Conservation (phyloP, 139 green algal species). For the Zygnema circumcarinatum region DNA sequence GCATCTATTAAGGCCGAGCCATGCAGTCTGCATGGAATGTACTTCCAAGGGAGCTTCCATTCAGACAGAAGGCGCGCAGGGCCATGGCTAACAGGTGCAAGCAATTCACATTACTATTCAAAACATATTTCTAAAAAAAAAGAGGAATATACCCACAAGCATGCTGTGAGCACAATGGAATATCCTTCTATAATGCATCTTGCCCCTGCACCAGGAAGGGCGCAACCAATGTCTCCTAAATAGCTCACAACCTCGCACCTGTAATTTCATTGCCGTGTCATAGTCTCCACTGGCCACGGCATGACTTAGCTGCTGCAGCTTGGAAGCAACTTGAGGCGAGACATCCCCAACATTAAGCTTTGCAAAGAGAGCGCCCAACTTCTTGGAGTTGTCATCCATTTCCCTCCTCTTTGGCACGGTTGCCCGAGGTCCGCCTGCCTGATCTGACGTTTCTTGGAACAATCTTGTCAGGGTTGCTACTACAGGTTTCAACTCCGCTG, state of each 20-base stretch:
- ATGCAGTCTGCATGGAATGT: neutral
- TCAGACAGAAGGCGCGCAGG: neutral
- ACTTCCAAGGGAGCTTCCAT: neutral
- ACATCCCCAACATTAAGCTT: slow-evolving; percentile 84
- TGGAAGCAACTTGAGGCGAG: slow-evolving; percentile 69
- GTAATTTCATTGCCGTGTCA: slow-evolving; percentile 72
- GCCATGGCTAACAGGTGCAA: neutral
- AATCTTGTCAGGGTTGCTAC: slow-evolving; percentile 75
- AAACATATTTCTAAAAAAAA: neutral
- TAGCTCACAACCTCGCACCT: slow-evolving; percentile 50
- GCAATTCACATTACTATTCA: neutral
- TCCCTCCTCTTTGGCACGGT: slow-evolving; percentile 80
- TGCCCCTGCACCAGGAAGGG: neutral
- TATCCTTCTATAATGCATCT: too few relatives aligned
- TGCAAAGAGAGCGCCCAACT: slow-evolving; percentile 89
- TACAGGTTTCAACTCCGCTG: slow-evolving; percentile 71
- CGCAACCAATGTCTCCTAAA: neutral
- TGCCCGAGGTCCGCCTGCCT: slow-evolving; percentile 37
- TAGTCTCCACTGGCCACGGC: slow-evolving; percentile 85
- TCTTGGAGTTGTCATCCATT: slow-evolving; percentile 92
- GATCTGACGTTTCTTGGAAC: slow-evolving; percentile 65
- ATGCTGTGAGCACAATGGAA: too few relatives aligned
- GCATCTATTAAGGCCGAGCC: neutral
- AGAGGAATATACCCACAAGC: neutral
- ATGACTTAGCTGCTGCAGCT: slow-evolving; percentile 81